Evolutionary conservation across 2,329 filamentous ascomycete genomes (phyloP).

Genomic region (Aureobasidium leucospermi): DNA sequence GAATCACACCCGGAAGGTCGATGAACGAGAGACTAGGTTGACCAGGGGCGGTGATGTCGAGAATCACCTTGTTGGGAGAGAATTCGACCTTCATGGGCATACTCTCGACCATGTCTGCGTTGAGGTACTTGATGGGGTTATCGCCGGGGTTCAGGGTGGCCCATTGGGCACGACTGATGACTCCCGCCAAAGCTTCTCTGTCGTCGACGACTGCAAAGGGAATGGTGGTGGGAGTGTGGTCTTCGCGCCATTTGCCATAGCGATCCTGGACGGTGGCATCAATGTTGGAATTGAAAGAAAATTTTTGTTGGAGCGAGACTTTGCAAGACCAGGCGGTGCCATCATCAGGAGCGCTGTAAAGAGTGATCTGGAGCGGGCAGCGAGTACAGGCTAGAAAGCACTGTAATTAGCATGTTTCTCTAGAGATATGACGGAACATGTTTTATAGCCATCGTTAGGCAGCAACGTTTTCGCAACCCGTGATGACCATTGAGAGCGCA

Average conservation of each 20-base stretch:
- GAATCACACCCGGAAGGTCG: constrained; percentile 77
- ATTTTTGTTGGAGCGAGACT: constrained; percentile 60
- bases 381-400: constrained; percentile 54
- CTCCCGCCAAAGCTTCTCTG: constrained; percentile 56
- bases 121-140: constrained; percentile 36
- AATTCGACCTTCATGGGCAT: constrained; percentile 53
- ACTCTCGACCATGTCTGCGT: constrained; percentile 12
- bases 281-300: constrained; percentile 39
- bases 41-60: constrained; percentile 65
- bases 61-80: constrained; percentile 70
- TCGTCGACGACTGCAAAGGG: constrained; percentile 59
- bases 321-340: constrained; percentile 55
- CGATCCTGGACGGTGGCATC: constrained; percentile 36
- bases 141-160: constrained; percentile 64
- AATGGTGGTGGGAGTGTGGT: constrained; percentile 35
- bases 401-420: too few relatives aligned
- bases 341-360: constrained; percentile 43
- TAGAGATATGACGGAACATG: too few relatives aligned
- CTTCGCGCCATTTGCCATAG: constrained; percentile 60
- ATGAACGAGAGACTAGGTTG: constrained; percentile 74
- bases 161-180: constrained; percentile 67
- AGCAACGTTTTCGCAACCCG: too few relatives aligned
- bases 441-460: too few relatives aligned
- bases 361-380: constrained; percentile 73
- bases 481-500: too few relatives aligned